phyloP scores from a whole-genome alignment of 164 flowering plant species.

The Aristolochia contorta region DNA sequence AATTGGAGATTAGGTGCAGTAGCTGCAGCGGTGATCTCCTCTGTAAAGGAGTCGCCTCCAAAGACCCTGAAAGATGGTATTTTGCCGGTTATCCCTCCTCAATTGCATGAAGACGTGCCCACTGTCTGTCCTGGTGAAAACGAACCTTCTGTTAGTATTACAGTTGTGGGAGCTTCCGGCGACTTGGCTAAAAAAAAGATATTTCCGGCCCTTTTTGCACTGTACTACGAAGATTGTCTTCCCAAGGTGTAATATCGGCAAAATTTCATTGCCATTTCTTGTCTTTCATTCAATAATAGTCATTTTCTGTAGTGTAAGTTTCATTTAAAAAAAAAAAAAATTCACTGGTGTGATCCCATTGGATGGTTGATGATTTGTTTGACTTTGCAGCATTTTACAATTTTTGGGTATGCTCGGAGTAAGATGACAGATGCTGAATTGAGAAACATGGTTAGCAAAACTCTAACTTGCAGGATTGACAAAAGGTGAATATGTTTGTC shows the following conservation, averaged over 20 bases:
- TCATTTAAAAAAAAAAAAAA: background rate
- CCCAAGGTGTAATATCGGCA: conserved; percentile 43
- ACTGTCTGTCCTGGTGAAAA: conserved; percentile 15
- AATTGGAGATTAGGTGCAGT: conserved; percentile 15
- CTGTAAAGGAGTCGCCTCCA: conserved; percentile 25
- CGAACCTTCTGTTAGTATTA: conserved; percentile 63
- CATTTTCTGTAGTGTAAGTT: background rate
- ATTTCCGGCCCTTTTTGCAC: conserved; percentile 89
- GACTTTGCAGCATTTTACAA: conserved; percentile 62
- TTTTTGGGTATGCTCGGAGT: conserved; percentile 90
- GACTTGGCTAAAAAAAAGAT: conserved; percentile 97
- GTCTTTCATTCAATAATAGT: background rate
- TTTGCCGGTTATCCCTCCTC: conserved; percentile 22
- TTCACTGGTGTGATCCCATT: background rate
- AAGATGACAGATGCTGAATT: conserved; percentile 93
- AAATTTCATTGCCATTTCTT: background rate
- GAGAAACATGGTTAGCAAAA: conserved; percentile 80
- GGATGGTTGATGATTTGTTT: background rate
- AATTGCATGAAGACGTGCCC: conserved; percentile 19
- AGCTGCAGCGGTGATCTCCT: conserved; percentile 22
- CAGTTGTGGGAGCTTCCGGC: conserved; percentile 97
- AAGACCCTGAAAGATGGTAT: conserved; percentile 29
- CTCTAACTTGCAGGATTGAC: conserved; percentile 91
- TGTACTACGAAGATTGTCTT: conserved; percentile 70
- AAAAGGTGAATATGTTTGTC: conserved; percentile 43